These are phyloP conservation scores for Gossypium davidsonii DNA, from an alignment of 441 rosid genomes.

Conservation along the genomic window DNA sequence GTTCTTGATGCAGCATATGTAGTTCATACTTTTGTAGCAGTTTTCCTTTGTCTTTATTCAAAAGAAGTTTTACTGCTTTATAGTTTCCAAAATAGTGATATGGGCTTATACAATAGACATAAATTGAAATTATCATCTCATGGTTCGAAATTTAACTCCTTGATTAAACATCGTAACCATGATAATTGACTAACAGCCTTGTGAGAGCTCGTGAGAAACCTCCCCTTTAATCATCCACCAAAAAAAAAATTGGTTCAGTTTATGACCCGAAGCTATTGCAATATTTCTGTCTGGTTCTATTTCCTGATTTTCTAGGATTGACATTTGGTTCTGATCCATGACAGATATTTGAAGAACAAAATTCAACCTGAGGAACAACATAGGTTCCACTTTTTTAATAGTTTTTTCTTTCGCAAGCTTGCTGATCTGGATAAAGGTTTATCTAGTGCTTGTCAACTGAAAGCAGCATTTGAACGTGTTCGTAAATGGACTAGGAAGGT, in stretches of 20 bases:
- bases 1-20: background rate
- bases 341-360: conserved; percentile 61
- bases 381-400: conserved; percentile 74
- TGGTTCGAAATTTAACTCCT: background rate
- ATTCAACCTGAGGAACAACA: conserved; percentile 46
- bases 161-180: background rate
- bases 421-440: conserved; percentile 73
- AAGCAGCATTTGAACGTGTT: conserved; percentile 73
- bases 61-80: background rate
- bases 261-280: background rate
- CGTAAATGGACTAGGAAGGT: conserved; percentile 88
- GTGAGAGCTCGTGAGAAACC: background rate
- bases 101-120: background rate
- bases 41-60: background rate
- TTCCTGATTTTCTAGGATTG: conserved; percentile 1
- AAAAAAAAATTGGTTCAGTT: background rate
- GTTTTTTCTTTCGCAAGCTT: conserved; percentile 91
- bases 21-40: background rate
- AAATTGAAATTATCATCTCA: background rate
- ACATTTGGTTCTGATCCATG: conserved; percentile 16
- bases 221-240: background rate
- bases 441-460: conserved; percentile 47
- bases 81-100: background rate
- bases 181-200: background rate
- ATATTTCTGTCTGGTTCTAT: background rate